phyloP scores from a whole-genome alignment of 2,329 filamentous ascomycete species.

The Exophiala aquamarina region DNA sequence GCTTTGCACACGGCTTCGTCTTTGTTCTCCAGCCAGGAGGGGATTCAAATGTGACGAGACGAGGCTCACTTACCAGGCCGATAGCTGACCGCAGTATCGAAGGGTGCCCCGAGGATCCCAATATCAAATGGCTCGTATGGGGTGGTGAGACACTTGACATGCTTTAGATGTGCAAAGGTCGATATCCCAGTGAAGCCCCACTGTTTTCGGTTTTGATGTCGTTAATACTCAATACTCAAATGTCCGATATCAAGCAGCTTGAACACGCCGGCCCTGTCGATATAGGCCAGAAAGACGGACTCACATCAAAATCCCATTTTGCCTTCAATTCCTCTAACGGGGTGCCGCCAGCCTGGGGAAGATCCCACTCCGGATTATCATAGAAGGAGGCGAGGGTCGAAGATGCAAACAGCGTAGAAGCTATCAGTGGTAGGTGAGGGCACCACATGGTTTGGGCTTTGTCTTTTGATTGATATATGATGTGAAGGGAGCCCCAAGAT shows the following conservation, averaged over 20 bases:
- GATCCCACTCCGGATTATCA: slow-evolving; percentile 41
- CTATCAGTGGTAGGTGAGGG: no score
- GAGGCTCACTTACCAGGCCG: slow-evolving; percentile 55
- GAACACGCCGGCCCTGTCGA: no score
- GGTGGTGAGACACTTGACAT: slow-evolving; percentile 68
- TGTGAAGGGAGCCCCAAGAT: no score
- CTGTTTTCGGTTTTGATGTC: slow-evolving; percentile 39
- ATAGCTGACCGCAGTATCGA: slow-evolving; percentile 72
- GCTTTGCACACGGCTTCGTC: no score
- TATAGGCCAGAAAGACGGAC: slow-evolving; percentile 1
- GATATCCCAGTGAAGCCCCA: slow-evolving; percentile 73
- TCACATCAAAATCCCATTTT: slow-evolving; percentile 51
- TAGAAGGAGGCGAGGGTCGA: slow-evolving; percentile 33
- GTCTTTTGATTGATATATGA: no score
- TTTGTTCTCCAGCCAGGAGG: no score
- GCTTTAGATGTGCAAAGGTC: slow-evolving; percentile 69
- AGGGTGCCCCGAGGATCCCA: slow-evolving; percentile 69
- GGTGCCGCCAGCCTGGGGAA: slow-evolving; percentile 30
- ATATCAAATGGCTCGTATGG: slow-evolving; percentile 67
- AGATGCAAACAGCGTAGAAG: slow-evolving; percentile 7
- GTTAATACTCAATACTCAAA: no score
- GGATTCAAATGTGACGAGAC: no score
- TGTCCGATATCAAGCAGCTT: no score
- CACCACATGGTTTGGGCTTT: no score
- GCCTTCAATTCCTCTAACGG: slow-evolving; percentile 43